These are phyloP conservation scores for Blastobotrys ciferrii DNA, from an alignment of 1,139 yeast species.

Conservation along the genomic window DNA sequence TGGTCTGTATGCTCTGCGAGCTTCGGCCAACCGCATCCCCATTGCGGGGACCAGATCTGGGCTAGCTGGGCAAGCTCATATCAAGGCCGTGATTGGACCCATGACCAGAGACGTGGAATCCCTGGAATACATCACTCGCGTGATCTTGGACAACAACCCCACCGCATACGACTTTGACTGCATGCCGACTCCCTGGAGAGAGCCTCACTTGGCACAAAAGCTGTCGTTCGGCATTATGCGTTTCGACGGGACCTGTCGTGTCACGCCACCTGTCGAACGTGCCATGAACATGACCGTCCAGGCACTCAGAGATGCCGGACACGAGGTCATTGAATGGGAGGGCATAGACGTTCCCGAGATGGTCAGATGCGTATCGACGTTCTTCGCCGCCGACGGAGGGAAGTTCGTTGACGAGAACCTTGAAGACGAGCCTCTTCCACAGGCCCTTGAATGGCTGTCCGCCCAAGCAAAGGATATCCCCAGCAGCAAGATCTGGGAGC, in stretches of 20 bases:
- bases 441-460: neutral
- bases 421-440: neutral
- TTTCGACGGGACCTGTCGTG: slow-evolving; percentile 32
- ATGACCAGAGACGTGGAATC: slow-evolving; percentile 52
- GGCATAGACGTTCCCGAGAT: slow-evolving; percentile 27
- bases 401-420: slow-evolving; percentile 2
- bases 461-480: slow-evolving; percentile 18
- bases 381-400: slow-evolving; percentile 26
- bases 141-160: slow-evolving; percentile 51
- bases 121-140: slow-evolving; percentile 53
- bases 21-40: slow-evolving; percentile 49
- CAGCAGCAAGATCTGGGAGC: slow-evolving; percentile 22
- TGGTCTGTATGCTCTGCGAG: slow-evolving; percentile 52
- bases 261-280: slow-evolving; percentile 47
- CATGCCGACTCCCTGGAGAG: slow-evolving; percentile 49
- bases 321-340: slow-evolving; percentile 45
- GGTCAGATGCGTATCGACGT: slow-evolving; percentile 9
- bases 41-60: slow-evolving; percentile 37
- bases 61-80: slow-evolving; percentile 45
- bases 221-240: slow-evolving; percentile 34
- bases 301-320: slow-evolving; percentile 37
- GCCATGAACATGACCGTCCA: slow-evolving; percentile 34
- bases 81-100: slow-evolving; percentile 49
- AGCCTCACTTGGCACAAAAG: slow-evolving; percentile 43
- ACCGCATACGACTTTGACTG: slow-evolving; percentile 55